phyloP scores from a whole-genome alignment of 805 yeast genomes.

The Schwanniomyces pseudopolymorphus region DNA sequence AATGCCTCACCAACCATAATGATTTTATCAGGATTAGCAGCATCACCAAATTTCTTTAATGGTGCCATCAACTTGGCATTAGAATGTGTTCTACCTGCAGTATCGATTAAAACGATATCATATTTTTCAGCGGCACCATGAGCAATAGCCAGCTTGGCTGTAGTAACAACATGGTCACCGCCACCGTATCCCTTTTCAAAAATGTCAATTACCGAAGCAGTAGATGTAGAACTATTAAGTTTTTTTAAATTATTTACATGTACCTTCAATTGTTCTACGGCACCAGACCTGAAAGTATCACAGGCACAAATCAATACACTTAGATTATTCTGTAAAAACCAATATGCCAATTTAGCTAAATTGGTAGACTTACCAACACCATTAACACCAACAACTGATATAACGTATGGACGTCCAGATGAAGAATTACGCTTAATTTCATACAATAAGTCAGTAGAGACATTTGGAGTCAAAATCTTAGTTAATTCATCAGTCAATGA shows the following conservation, averaged over 20 bases:
- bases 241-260: conserved; percentile 83
- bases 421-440: conserved; percentile 57
- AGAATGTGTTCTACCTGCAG: conserved; percentile 97
- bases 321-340: conserved; percentile 89
- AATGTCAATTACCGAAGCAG: conserved; percentile 57
- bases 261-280: conserved; percentile 94
- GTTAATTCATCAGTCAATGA: conserved; percentile 67
- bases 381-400: conserved; percentile 95
- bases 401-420: conserved; percentile 72
- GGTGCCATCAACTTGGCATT: conserved; percentile 96
- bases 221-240: conserved; percentile 52
- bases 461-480: conserved; percentile 84
- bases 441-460: conserved; percentile 81
- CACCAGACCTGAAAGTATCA: conserved; percentile 97
- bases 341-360: conserved; percentile 88
- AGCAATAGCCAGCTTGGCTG: conserved; percentile 87
- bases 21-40: conserved; percentile 93
- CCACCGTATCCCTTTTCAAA: conserved; percentile 97
- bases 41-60: conserved; percentile 88
- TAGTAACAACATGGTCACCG: conserved; percentile 88
- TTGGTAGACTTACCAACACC: conserved; percentile 98
- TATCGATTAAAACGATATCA: conserved; percentile 90
- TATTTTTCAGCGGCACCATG: conserved; percentile 67
- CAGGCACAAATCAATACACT: conserved; percentile 91
- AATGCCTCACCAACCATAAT: conserved; percentile 99